A percentile compares a stretch with the other conserved stretches of the same genome.
phyloP scores from a whole-genome alignment of 192 early-diverging fungal genomes.

The Backusella tuberculispora region DNA sequence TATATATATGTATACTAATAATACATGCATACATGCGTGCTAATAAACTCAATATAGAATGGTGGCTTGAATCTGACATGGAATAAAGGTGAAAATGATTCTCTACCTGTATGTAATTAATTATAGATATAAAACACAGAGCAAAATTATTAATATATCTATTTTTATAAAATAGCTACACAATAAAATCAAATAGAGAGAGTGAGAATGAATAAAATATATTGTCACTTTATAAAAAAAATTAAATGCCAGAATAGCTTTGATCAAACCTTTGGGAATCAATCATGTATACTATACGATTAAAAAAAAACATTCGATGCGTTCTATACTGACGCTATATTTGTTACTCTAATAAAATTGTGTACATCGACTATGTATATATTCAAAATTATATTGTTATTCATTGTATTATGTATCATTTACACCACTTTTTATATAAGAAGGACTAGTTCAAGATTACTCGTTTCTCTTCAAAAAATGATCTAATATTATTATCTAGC shows the following conservation, averaged over 20 bases:
- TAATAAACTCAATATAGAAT: neutral
- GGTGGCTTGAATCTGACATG: neutral
- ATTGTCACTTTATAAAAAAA: neutral
- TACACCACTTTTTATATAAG: too few relatives aligned
- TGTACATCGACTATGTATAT: too few relatives aligned
- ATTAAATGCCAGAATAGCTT: too few relatives aligned
- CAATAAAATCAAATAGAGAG: neutral
- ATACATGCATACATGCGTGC: neutral
- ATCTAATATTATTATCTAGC: too few relatives aligned
- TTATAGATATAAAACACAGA: neutral
- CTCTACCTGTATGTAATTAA: slow-evolving; percentile 10
- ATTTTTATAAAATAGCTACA: neutral
- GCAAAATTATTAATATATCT: neutral
- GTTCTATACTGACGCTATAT: neutral
- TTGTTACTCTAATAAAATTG: too few relatives aligned
- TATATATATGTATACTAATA: neutral
- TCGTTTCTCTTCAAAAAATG: too few relatives aligned
- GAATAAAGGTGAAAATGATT: slow-evolving; percentile 7
- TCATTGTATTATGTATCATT: too few relatives aligned
- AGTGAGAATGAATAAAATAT: neutral
- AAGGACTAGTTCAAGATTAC: too few relatives aligned
- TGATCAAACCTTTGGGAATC: neutral
- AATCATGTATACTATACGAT: neutral
- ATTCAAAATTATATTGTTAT: too few relatives aligned
- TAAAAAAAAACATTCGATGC: neutral